Evolutionary conservation across 495 filamentous ascomycete species (phyloP), one percentile per base, ranked within the genome.

Genomic region (Podospora pseudocomata): DNA sequence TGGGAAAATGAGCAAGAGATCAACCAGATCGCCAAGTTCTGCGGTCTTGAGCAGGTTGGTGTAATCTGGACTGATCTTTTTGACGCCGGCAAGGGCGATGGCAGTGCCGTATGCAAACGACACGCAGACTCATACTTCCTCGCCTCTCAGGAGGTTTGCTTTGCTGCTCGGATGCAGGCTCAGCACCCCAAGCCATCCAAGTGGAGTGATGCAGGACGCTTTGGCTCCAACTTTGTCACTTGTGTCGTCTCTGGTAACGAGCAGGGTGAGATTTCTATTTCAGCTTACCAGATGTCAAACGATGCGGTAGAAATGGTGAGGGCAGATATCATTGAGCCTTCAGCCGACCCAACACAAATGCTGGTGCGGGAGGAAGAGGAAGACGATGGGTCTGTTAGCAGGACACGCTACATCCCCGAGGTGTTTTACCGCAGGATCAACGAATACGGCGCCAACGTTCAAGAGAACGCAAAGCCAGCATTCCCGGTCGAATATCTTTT

Each of bases 401-500:
- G 86, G 65, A 89, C 89, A 28, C 86, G 93, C 60, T 99, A 99
- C 74, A 96, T 98, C 56, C 95, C 96, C 2, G 95, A 99, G 71
- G 95, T 99, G 18, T 98, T 98, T 81, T 99, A 94, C 79, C 88
- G 95, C 60, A 86, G 88, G 65, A 93, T 97, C 74, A 98, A 99
- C 77, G 94, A 98, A 76, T 96, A 99, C 73, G 96, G 96, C 6
- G 91, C 89, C 65, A 96, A 91, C 73, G 95, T 98, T 2, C 96
- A 97, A 76, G 92, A 98, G 74, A 98, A 97, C 74, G 95, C 96
- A 30, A 97, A 97, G 74, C 95, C 96, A 3, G 86, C 89, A 60
- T 99, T 99, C 76, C 95, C 95, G 0, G 94, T 97, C 34, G 96
- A 98, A 73, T 99, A 97, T 77, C 85, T 99, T 34, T 87, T 97